A percentile compares a stretch with the other conserved stretches of the same genome.
Conservation (phyloP, 73 alveolate genomes). For the Paramecium caudatum region DNA sequence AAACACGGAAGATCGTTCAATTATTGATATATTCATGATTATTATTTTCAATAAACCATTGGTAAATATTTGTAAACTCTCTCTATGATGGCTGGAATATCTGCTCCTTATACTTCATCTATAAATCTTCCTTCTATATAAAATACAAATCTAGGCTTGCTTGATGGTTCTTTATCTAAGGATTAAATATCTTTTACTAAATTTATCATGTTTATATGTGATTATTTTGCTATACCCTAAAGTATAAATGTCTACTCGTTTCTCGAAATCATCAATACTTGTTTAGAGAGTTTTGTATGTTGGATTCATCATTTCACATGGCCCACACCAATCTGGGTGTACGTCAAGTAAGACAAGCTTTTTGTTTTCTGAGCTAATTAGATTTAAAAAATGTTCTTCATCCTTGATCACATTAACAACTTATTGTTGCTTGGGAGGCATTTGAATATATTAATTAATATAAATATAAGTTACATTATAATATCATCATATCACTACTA, state of each 20-base stretch:
- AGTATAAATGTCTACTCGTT: conserved; percentile 72
- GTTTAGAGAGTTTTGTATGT: conserved; percentile 68
- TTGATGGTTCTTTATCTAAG: conserved; percentile 45
- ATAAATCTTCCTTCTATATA: conserved; percentile 67
- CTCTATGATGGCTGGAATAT: conserved; percentile 73
- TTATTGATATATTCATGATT: too few relatives aligned
- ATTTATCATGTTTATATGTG: conserved; percentile 70
- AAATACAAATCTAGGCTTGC: conserved; percentile 39
- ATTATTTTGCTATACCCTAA: conserved; percentile 36
- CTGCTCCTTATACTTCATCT: conserved; percentile 75
- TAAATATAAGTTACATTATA: conserved; percentile 13
- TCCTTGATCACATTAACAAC: conserved; percentile 44
- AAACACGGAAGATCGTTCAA: conserved; percentile 55
- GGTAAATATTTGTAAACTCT: conserved; percentile 74
- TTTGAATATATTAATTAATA: conserved; percentile 27
- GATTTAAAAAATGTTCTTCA: conserved; percentile 39
- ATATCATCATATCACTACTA: background rate
- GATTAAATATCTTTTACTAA: background rate
- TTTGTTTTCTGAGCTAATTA: conserved; percentile 37
- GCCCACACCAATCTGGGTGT: conserved; percentile 78
- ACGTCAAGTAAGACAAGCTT: conserved; percentile 66
- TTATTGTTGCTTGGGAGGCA: conserved; percentile 56
- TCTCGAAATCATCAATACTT: conserved; percentile 75
- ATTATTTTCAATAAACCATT: conserved; percentile 72
- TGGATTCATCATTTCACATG: conserved; percentile 75